Evolutionary conservation across 129 eudicot species (phyloP).

Genomic region (Lonicera japonica): DNA sequence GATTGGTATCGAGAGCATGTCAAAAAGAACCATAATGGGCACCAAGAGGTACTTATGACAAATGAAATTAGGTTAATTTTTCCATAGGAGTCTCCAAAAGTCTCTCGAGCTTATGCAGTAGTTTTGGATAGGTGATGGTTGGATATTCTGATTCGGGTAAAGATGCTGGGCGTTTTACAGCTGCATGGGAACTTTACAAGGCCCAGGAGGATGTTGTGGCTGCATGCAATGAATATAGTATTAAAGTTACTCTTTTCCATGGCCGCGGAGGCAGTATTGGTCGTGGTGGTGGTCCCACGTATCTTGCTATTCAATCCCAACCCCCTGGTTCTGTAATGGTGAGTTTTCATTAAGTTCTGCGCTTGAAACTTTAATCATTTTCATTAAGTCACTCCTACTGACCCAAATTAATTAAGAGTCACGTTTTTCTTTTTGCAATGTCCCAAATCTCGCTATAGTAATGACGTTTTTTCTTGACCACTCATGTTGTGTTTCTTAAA

Average conservation of each 20-base stretch:
- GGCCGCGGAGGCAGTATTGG: conserved; percentile 98
- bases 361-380: not conserved
- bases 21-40: conserved; percentile 75
- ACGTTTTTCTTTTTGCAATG: no score
- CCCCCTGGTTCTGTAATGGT: conserved; percentile 99
- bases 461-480: no score
- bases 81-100: not conserved
- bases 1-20: conserved; percentile 86
- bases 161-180: conserved; percentile 97
- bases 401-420: no score
- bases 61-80: not conserved
- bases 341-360: conserved; percentile 14
- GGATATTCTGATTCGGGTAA: conserved; percentile 97
- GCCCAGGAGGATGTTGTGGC: conserved; percentile 96
- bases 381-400: no score
- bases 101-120: conserved; percentile 8
- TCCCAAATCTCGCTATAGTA: no score
- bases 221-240: conserved; percentile 75
- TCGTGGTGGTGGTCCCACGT: conserved; percentile 97
- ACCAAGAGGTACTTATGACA: conserved; percentile 59
- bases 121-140: conserved; percentile 68
- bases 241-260: conserved; percentile 80
- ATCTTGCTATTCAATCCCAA: conserved; percentile 93
- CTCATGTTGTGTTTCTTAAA: no score
- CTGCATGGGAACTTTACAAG: conserved; percentile 97